Base-by-base conservation (phyloP, 2,329 filamentous ascomycete genomes). In the Colletotrichum acutatum region DNA sequence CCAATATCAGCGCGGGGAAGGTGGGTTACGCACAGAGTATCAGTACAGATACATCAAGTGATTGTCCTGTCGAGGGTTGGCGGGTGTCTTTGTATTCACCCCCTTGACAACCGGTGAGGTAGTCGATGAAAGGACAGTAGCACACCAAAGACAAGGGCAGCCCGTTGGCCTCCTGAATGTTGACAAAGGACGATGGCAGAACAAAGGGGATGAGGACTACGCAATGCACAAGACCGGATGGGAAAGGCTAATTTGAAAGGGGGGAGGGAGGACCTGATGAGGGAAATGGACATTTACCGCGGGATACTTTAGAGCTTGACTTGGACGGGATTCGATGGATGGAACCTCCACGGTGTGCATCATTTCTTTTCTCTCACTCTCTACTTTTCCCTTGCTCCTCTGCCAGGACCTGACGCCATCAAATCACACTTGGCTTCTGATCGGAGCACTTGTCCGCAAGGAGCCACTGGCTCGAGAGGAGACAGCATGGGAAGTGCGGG, bases 361-460 rank as follows among this genome's bases (percentile, higher is more conserved):
- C 42, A 19, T 49, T n/a, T 11, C 8, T n/a, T 49, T 11, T 56
- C 60, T 42, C 16, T 42, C 37, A 19, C 37, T 42, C 37, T 42
- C 16, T 49, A 4, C 7, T 19, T 9, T 49, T 16, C 60, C 66
- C 37, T 54, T 42, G 53, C 22, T 63, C n/a, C 37, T 64, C 61
- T 59, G 60, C 59, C 54, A 34, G 60, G 54, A 65, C 34, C 70
- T 72, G 60, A 46, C 58, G 57, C 64, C 64, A 57, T 71, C 68
- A 67, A 71, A 71, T 62, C 57, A 71, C 24, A 32, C 42, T 61
- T 19, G 57, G 14, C 42, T 65, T 54, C 70, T 30, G 32, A 61
- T 56, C 59, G 54, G 66, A 61, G 66, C 54, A 70, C 34, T 37
- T 66, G 57, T n/a, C 70, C 61, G 30, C 59, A 72, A 56, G 22